Percentiles rank a stretch among this genome's conserved stretches.
Conservation (phyloP, 352 stramenopile genomes). For the Phytopythium mirpurense region DNA sequence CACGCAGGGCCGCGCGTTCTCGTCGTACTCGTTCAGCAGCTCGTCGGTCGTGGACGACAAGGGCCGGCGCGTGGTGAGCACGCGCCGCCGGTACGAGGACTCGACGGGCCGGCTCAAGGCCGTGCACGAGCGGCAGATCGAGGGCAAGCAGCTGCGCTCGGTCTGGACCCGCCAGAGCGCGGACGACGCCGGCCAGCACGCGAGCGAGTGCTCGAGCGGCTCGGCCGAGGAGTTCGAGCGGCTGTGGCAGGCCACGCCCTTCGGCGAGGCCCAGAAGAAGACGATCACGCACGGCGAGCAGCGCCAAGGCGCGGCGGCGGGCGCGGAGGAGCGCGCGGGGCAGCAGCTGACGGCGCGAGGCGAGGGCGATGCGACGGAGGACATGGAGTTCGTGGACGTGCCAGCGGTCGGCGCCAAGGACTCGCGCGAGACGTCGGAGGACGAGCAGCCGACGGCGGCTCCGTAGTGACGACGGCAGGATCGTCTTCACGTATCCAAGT, state of each 20-base stretch:
- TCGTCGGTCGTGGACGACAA: conserved; percentile 36
- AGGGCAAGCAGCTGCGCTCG: conserved; percentile 29
- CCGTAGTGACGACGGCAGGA: not conserved
- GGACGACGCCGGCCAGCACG: conserved; percentile 30
- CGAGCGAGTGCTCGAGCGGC: conserved; percentile 25
- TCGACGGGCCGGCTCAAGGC: conserved; percentile 42
- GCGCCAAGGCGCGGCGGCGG: conserved; percentile 9
- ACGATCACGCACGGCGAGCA: conserved; percentile 21
- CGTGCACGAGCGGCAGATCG: conserved; percentile 33
- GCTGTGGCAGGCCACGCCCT: conserved; percentile 40
- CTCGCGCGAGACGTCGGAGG: not conserved
- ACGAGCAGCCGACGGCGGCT: not conserved
- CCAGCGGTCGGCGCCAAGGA: conserved; percentile 15
- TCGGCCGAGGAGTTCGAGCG: conserved; percentile 44
- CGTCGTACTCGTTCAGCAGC: conserved; percentile 43
- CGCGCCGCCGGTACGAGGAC: conserved; percentile 38
- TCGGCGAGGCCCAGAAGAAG: conserved; percentile 35
- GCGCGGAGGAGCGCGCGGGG: conserved; percentile 5
- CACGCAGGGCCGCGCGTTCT: conserved; percentile 18
- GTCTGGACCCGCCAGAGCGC: conserved; percentile 26
- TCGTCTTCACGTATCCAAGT: no score
- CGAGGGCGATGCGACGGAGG: not conserved
- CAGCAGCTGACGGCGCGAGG: not conserved
- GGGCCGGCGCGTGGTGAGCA: conserved; percentile 23
- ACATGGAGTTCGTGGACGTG: conserved; percentile 10